Evolutionary conservation across 768 basidiomycete genomes (phyloP).

Genomic region (Lactarius quietus): DNA sequence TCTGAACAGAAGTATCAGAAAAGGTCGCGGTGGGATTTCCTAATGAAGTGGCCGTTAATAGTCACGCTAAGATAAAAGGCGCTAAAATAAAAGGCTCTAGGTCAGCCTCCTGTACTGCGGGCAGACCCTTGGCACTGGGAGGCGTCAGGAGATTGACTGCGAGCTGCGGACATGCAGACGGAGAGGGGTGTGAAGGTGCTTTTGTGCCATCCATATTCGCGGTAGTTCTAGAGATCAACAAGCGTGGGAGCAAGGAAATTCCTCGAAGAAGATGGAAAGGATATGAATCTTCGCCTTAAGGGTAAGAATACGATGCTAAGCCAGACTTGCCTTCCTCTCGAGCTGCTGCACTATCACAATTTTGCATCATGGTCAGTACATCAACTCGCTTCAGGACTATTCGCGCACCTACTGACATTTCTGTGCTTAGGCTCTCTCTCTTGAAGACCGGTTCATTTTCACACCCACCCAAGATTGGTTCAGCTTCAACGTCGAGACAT

Average conservation of each 20-base stretch:
- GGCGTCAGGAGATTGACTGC: neutral
- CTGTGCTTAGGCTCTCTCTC: neutral
- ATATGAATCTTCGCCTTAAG: neutral
- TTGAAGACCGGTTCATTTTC: constrained; percentile 36
- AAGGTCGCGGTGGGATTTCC: neutral
- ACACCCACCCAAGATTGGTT: constrained; percentile 58
- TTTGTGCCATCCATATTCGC: no score
- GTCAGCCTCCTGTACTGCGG: neutral
- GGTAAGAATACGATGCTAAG: neutral
- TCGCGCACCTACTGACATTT: neutral
- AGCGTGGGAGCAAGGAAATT: neutral
- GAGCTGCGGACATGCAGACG: neutral
- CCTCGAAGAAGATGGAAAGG: neutral
- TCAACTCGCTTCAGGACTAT: neutral
- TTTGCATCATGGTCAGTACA: neutral
- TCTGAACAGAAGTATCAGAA: neutral
- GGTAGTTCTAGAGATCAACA: neutral
- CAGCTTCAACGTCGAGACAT: constrained; percentile 41
- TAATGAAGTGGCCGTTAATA: neutral
- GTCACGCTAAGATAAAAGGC: neutral
- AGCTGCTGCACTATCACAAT: neutral
- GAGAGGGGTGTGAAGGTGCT: neutral
- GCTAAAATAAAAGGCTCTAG: neutral
- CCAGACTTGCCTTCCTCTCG: neutral
- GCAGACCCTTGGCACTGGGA: neutral